Evolutionary conservation across 2,329 filamentous ascomycete species (phyloP), one percentile per base, ranked within the genome.

Genomic region (Fusarium nodosum): DNA sequence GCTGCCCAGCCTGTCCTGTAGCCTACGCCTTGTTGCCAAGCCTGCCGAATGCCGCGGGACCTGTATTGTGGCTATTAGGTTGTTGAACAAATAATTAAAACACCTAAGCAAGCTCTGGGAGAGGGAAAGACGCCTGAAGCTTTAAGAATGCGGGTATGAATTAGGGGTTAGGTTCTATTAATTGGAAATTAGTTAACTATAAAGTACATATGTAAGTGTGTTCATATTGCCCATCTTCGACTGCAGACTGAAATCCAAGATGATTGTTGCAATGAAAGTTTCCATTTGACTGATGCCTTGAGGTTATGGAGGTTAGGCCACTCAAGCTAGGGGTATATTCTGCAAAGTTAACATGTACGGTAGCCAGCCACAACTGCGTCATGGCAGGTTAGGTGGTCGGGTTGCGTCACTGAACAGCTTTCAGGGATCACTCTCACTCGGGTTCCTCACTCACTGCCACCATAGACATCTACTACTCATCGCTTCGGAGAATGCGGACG

Each of bases 371-470:
- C 56, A 51, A 16, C 51, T 66, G 66, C 66, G 56, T 67, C 66
- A 69, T 56, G 39, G 24, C 34, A 41, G 55, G 55, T 70, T n/a
- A 36, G 30, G 30, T 31, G 10, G n/a, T 39, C 18, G n/a, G 11
- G 36, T 39, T 71, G 68, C 68, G 68, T 71, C 68, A 71, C 68
- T 56, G 8, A 38, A 22, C 53, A 41, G 33, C 20, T 67, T 33
- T 34, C 66, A 46, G 58, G 66, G 62, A 69, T 67, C 53, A 51
- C 38, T 64, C 62, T 69, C 45, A 56, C 63, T 54, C 34, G 30
- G 34, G 36, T 18, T 22, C 38, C 26, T 34, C 46, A 56, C 30
- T 34, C 46, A 56, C 45, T 64, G 33, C 59, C 34, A 38, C 60
- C 41, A 47, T 33, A 20, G 20, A 24, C 18, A 58, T 41, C 18